Percentiles rank a stretch among this genome's conserved stretches.
phyloP scores from a whole-genome alignment of 345 rosid genomes.

The Boechera stricta region DNA sequence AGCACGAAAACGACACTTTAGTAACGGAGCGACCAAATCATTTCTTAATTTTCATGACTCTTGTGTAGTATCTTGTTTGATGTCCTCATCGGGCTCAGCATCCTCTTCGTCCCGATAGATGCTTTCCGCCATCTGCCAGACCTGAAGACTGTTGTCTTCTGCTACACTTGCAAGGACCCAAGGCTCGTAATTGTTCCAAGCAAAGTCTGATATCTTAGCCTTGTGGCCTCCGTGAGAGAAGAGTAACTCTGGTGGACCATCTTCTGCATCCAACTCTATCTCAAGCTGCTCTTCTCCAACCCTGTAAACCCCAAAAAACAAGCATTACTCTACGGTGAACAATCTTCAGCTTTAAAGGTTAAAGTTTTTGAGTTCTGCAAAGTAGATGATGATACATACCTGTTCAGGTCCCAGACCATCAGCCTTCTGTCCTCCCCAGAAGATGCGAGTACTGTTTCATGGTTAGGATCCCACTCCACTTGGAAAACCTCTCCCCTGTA shows the following conservation, averaged over 20 bases:
- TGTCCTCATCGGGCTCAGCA: constrained; percentile 14
- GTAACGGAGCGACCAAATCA: constrained; percentile 4
- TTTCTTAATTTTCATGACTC: background rate
- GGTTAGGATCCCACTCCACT: constrained; percentile 98
- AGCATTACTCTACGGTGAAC: background rate
- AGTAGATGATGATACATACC: constrained; percentile 61
- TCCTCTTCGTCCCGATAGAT: constrained; percentile 70
- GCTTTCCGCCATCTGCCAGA: constrained; percentile 85
- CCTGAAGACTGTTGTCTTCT: constrained; percentile 77
- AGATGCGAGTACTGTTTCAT: constrained; percentile 90
- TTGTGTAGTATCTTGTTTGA: constrained; percentile 20
- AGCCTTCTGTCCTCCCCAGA: constrained; percentile 90
- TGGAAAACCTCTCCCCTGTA: constrained; percentile 75
- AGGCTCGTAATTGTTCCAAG: constrained; percentile 75
- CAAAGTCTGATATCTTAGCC: constrained; percentile 80
- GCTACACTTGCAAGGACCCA: constrained; percentile 88
- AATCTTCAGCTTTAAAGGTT: background rate
- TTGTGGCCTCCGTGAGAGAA: constrained; percentile 93
- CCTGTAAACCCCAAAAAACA: constrained; percentile 43
- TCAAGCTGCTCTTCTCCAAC: constrained; percentile 89
- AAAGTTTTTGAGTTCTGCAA: background rate
- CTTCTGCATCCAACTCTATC: constrained; percentile 78
- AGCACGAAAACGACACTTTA: background rate
- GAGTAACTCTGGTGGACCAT: constrained; percentile 91
- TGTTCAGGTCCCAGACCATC: constrained; percentile 92